Conservation (phyloP, 1,139 yeast genomes). For the Trichomonascaceae sp. region DNA sequence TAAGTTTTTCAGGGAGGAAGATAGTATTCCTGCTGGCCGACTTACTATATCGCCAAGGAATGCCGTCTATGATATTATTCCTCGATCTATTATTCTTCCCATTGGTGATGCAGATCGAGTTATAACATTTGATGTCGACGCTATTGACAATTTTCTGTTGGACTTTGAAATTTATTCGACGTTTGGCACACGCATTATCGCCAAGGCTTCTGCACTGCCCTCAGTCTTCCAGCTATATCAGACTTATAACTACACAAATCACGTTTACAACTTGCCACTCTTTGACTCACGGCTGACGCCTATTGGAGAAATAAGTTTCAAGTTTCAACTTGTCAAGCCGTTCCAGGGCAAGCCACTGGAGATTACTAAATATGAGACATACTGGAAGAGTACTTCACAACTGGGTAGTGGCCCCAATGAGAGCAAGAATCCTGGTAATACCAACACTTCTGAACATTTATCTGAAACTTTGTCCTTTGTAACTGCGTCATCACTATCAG, state of each 20-base stretch:
- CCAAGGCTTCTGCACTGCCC: slow-evolving; percentile 74
- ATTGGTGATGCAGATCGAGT: slow-evolving; percentile 64
- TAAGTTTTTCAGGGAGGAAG: slow-evolving; percentile 33
- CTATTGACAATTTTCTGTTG: slow-evolving; percentile 67
- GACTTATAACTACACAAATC: slow-evolving; percentile 24
- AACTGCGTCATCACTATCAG: slow-evolving; percentile 85
- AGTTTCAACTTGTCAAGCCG: slow-evolving; percentile 84
- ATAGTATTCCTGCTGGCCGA: slow-evolving; percentile 42
- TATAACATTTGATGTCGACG: slow-evolving; percentile 81
- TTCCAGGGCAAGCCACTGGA: slow-evolving; percentile 80
- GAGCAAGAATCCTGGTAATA: slow-evolving; percentile 18
- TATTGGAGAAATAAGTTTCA: slow-evolving; percentile 73
- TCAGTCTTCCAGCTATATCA: slow-evolving; percentile 40
- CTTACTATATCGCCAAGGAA: slow-evolving; percentile 63
- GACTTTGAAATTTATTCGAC: slow-evolving; percentile 93
- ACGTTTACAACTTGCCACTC: slow-evolving; percentile 53
- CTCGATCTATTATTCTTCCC: slow-evolving; percentile 78
- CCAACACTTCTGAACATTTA: slow-evolving; percentile 22
- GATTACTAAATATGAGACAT: slow-evolving; percentile 88
- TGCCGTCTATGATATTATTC: slow-evolving; percentile 56
- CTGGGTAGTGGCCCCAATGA: slow-evolving; percentile 21
- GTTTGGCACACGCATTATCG: slow-evolving; percentile 86
- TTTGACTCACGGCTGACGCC: slow-evolving; percentile 76
- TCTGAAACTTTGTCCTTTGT: slow-evolving; percentile 59
- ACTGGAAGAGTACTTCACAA: slow-evolving; percentile 83